These are phyloP conservation scores for Moringa oleifera DNA, from an alignment of 345 rosid genomes.

Conservation along the genomic window DNA sequence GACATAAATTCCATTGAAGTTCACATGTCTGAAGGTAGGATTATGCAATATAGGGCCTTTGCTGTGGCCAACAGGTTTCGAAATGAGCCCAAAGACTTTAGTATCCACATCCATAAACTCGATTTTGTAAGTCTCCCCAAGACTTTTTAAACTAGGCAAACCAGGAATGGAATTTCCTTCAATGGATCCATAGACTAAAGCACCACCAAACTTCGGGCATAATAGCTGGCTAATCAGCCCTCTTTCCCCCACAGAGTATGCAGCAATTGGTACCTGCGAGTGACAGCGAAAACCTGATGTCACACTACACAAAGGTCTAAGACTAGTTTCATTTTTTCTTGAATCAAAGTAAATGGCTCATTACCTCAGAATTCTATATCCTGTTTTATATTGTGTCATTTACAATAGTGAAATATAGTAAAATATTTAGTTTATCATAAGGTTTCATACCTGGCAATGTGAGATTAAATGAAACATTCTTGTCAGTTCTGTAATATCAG, in stretches of 20 bases:
- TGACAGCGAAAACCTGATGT: not conserved
- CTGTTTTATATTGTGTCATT: no score
- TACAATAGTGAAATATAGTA: no score
- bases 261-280: slow-evolving; percentile 41
- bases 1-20: slow-evolving; percentile 48
- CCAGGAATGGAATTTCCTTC: slow-evolving; percentile 39
- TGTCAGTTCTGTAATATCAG: slow-evolving; percentile 43
- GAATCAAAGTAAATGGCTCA: no score
- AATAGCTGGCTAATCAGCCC: slow-evolving; percentile 57
- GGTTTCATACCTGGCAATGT: slow-evolving; percentile 28
- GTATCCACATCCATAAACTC: slow-evolving; percentile 31
- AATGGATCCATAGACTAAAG: slow-evolving; percentile 46
- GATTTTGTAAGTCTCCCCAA: slow-evolving; percentile 33
- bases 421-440: not conserved
- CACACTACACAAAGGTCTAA: not conserved
- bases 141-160: slow-evolving; percentile 38
- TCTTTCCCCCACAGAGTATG: slow-evolving; percentile 50
- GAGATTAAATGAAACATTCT: slow-evolving; percentile 38
- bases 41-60: slow-evolving; percentile 64
- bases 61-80: slow-evolving; percentile 62
- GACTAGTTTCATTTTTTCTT: no score
- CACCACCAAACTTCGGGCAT: slow-evolving; percentile 44
- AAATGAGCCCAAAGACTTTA: slow-evolving; percentile 48
- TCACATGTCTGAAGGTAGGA: slow-evolving; percentile 43
- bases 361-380: no score